These are phyloP conservation scores for Alternaria hordeiaustralica DNA, from an alignment of 2,329 filamentous ascomycete genomes.

Conservation along the genomic window DNA sequence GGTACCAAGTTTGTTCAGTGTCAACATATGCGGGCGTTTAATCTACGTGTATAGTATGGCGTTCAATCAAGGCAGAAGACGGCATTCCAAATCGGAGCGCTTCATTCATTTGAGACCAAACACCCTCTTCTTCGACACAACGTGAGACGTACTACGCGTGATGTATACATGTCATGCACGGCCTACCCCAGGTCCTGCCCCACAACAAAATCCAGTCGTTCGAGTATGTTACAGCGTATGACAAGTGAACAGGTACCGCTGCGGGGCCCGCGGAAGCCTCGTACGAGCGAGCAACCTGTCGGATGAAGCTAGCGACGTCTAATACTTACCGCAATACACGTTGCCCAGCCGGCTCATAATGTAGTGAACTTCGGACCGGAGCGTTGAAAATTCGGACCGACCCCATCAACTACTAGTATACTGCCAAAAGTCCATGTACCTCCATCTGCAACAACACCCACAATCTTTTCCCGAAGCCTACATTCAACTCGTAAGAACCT, in stretches of 20 bases:
- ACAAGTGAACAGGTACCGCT: background rate
- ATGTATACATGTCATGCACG: background rate
- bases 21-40: conserved; percentile 2
- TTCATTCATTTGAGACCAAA: background rate
- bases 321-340: background rate
- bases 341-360: conserved; percentile 5
- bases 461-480: background rate
- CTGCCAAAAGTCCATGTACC: background rate
- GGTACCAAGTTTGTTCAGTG: conserved; percentile 1
- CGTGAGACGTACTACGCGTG: background rate
- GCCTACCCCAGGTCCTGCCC: background rate
- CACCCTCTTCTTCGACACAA: background rate
- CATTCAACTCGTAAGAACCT: background rate
- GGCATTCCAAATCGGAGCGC: background rate
- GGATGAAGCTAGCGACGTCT: background rate
- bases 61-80: conserved; percentile 3
- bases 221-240: background rate
- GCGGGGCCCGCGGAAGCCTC: background rate
- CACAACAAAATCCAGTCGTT: background rate
- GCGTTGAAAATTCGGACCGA: background rate
- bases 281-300: background rate
- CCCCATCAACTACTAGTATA: background rate
- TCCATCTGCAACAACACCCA: background rate
- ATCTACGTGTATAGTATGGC: conserved; percentile 14
- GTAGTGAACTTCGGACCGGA: background rate